Evolutionary conservation across 768 basidiomycete species (phyloP).

Genomic region (Steccherinum ochraceum): DNA sequence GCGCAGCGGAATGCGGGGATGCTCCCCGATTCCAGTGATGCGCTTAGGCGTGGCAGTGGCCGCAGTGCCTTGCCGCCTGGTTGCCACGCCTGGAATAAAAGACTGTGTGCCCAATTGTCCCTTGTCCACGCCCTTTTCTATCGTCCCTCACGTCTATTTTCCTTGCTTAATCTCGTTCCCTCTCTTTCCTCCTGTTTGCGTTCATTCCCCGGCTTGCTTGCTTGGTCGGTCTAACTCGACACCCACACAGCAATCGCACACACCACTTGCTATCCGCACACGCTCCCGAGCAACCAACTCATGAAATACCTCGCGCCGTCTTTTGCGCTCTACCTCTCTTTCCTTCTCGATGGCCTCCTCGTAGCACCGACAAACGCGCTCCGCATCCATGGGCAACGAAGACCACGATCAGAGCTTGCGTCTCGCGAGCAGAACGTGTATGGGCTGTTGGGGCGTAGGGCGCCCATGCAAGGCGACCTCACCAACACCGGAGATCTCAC

Average conservation of each 20-base stretch:
- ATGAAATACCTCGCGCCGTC: constrained; percentile 18
- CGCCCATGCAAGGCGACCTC: constrained; percentile 8
- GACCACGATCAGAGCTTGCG: constrained; percentile 3
- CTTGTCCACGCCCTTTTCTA: background rate
- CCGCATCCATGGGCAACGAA: constrained; percentile 12
- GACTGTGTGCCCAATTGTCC: background rate
- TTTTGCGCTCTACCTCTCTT: constrained; percentile 18
- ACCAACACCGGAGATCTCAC: constrained; percentile 18
- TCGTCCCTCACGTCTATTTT: background rate
- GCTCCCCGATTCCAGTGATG: too few relatives aligned
- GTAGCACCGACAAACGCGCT: constrained; percentile 8
- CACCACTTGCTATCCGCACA: background rate
- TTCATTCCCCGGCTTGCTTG: background rate
- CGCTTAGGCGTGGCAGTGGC: too few relatives aligned
- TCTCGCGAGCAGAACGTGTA: background rate
- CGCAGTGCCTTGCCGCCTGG: too few relatives aligned
- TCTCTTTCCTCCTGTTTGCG: background rate
- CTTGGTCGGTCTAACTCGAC: background rate
- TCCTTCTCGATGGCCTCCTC: constrained; percentile 17
- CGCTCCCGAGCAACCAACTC: background rate
- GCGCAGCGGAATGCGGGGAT: too few relatives aligned
- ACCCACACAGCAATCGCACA: background rate
- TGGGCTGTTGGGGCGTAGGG: constrained; percentile 4
- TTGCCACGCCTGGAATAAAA: background rate
- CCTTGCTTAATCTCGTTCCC: background rate